Conservation (phyloP, 164 flowering plant species). For the Nymphaea colorata region DNA sequence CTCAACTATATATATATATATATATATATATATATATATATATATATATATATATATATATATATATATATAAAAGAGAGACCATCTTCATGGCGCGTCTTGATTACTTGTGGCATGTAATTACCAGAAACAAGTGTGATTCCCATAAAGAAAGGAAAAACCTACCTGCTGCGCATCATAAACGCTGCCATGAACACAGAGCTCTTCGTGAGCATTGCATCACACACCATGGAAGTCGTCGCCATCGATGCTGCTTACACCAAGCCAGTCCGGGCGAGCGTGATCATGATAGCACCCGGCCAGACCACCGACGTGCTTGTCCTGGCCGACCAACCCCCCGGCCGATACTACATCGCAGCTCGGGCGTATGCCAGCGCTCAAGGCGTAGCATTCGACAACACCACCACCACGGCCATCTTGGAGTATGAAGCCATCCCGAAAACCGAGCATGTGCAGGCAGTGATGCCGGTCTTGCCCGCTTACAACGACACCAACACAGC, state of each 20-base stretch:
- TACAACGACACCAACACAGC: slow-evolving; percentile 62
- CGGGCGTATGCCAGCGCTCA: slow-evolving; percentile 51
- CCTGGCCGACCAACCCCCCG: slow-evolving; percentile 62
- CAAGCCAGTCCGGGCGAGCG: slow-evolving; percentile 59
- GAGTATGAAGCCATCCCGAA: slow-evolving; percentile 31
- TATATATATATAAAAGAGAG: too few relatives aligned
- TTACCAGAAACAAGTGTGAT: slow-evolving; percentile 40
- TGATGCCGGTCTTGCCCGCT: slow-evolving; percentile 47
- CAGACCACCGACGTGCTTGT: slow-evolving; percentile 78
- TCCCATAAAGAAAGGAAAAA: slow-evolving; percentile 58
- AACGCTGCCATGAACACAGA: slow-evolving; percentile 62
- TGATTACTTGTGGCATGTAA: too few relatives aligned
- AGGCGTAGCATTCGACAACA: slow-evolving; percentile 67
- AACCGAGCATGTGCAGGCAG: slow-evolving; percentile 26
- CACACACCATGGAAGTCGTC: slow-evolving; percentile 62
- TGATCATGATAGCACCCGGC: slow-evolving; percentile 79
- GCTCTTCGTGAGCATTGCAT: slow-evolving; percentile 64
- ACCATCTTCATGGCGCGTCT: too few relatives aligned
- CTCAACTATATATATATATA: too few relatives aligned
- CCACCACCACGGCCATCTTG: slow-evolving; percentile 82
- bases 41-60: too few relatives aligned
- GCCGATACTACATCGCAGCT: slow-evolving; percentile 84
- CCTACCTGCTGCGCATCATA: slow-evolving; percentile 54
- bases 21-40: too few relatives aligned
- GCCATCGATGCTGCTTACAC: slow-evolving; percentile 66